phyloP scores from a whole-genome alignment of 2,329 filamentous ascomycete species.

The Nemania abortiva region DNA sequence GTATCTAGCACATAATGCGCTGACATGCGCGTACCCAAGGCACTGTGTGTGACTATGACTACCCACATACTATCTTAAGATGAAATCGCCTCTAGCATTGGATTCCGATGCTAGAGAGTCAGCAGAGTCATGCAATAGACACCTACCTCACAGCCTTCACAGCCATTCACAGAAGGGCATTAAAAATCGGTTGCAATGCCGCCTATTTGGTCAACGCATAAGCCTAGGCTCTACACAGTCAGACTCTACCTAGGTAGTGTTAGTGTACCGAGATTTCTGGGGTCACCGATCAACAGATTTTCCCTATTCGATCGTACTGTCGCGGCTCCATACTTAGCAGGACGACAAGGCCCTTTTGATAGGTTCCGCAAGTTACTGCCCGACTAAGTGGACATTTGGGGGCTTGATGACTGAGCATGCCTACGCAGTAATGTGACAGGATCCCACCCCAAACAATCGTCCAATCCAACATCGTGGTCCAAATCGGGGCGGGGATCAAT shows the following conservation, averaged over 20 bases:
- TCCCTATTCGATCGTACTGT: not conserved
- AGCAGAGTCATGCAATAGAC: constrained; percentile 38
- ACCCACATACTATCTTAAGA: not conserved
- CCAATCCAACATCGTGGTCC: constrained; percentile 20
- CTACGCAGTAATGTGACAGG: constrained; percentile 8
- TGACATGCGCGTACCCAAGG: constrained; percentile 5
- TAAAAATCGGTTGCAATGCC: constrained; percentile 25
- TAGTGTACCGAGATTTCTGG: not conserved
- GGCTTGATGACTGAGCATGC: constrained; percentile 27
- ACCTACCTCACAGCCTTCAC: not conserved
- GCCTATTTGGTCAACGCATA: constrained; percentile 18
- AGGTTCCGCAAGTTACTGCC: not conserved
- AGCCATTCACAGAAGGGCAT: constrained; percentile 28
- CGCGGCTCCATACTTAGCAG: not conserved
- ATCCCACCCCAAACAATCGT: constrained; percentile 19
- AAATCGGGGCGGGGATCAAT: constrained; percentile 19
- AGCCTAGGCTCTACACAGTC: not conserved
- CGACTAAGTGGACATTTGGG: not conserved
- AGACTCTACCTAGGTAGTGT: not conserved
- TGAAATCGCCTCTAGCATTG: not conserved
- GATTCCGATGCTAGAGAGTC: constrained; percentile 22
- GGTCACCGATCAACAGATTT: not conserved
- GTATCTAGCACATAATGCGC: not conserved
- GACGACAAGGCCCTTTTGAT: not conserved
- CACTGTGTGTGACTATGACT: constrained; percentile 6